A percentile compares a stretch with the other conserved stretches of the same genome.
phyloP scores from a whole-genome alignment of 1,139 yeast species.

The Casaregolazyma lundiana region DNA sequence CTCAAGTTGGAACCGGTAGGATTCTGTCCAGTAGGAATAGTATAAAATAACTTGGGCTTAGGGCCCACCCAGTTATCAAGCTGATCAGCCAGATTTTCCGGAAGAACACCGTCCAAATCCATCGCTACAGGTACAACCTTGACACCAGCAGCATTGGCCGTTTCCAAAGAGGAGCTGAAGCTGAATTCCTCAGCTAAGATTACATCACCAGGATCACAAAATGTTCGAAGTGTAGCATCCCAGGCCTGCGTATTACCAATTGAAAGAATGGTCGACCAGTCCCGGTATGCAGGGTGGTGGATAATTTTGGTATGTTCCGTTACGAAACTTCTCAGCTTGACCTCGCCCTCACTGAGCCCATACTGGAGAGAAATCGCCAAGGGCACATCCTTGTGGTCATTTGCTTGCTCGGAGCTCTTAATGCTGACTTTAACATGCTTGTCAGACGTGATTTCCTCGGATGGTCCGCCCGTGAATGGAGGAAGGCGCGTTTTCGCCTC shows the following conservation, averaged over 20 bases:
- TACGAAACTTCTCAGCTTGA: slow-evolving; percentile 61
- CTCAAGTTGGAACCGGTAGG: slow-evolving; percentile 85
- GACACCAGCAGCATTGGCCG: slow-evolving; percentile 71
- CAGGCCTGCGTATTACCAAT: slow-evolving; percentile 87
- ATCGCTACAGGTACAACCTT: slow-evolving; percentile 67
- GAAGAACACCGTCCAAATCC: slow-evolving; percentile 77
- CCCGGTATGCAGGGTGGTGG: slow-evolving; percentile 56
- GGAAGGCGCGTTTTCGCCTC: slow-evolving; percentile 68
- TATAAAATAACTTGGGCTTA: slow-evolving; percentile 76
- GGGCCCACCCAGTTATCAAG: slow-evolving; percentile 68
- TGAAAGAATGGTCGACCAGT: slow-evolving; percentile 62
- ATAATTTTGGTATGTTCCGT: slow-evolving; percentile 72
- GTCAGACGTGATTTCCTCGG: slow-evolving; percentile 49
- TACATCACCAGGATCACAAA: slow-evolving; percentile 71
- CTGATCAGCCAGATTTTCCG: slow-evolving; percentile 59
- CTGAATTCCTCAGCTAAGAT: slow-evolving; percentile 79
- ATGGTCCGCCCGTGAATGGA: slow-evolving; percentile 72
- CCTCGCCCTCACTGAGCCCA: slow-evolving; percentile 78
- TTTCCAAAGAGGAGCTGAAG: slow-evolving; percentile 78
- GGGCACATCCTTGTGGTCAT: slow-evolving; percentile 54
- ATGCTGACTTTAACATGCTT: slow-evolving; percentile 44
- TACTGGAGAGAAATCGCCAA: slow-evolving; percentile 86
- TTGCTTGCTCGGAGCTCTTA: slow-evolving; percentile 31
- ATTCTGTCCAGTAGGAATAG: slow-evolving; percentile 90
- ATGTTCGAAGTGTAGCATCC: slow-evolving; percentile 81